phyloP scores from a whole-genome alignment of 129 eudicot genomes.

The Mikania micrantha region DNA sequence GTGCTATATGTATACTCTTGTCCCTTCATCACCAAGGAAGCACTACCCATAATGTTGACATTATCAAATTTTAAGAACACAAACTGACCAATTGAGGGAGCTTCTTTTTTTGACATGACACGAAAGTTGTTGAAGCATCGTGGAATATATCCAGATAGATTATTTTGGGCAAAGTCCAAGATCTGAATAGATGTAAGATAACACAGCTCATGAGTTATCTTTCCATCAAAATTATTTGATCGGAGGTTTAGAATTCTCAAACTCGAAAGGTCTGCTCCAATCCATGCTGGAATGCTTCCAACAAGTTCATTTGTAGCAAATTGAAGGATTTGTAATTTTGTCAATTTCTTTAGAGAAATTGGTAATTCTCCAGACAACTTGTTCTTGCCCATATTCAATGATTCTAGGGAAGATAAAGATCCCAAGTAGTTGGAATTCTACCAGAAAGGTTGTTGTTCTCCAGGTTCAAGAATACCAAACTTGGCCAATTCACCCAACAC shows the following conservation, averaged over 20 bases:
- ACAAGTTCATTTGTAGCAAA: constrained; percentile 10
- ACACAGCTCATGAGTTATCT: constrained; percentile 5
- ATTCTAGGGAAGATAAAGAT: not conserved
- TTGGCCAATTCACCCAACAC: not conserved
- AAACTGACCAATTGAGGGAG: not conserved
- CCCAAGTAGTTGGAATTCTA: constrained; percentile 12
- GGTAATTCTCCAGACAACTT: constrained; percentile 3
- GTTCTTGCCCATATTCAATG: constrained; percentile 3
- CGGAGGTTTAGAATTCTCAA: constrained; percentile 3
- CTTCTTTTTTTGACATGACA: not conserved
- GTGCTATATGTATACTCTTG: constrained; percentile 7
- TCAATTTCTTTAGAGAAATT: constrained; percentile 3
- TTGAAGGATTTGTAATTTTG: not conserved
- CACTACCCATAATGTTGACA: not conserved
- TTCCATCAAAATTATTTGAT: constrained; percentile 10
- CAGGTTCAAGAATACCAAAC: not conserved
- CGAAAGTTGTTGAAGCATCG: constrained; percentile 17
- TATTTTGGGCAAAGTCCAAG: not conserved
- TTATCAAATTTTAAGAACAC: no score
- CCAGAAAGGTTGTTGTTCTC: constrained; percentile 2
- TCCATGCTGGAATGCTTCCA: constrained; percentile 17
- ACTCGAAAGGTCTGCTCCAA: constrained; percentile 4
- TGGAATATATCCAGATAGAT: constrained; percentile 7
- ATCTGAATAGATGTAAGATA: not conserved
- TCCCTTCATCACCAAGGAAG: constrained; percentile 15